Evolutionary conservation across 2,329 filamentous ascomycete genomes (phyloP).

Genomic region (Microsporum canis): DNA sequence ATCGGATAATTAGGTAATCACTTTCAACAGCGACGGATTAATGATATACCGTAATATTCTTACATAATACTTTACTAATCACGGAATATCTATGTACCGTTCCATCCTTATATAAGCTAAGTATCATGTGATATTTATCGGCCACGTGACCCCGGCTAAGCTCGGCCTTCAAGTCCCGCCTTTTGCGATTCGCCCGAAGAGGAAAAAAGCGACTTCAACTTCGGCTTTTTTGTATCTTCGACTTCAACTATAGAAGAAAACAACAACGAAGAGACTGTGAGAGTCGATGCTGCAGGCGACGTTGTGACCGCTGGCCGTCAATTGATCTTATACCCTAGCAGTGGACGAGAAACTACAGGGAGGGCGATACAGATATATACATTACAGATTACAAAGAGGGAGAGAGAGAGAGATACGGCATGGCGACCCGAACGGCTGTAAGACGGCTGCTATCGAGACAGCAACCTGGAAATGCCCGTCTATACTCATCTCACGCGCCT

Average conservation of each 20-base stretch:
- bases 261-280: not conserved
- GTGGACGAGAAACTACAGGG: not conserved
- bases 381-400: not conserved
- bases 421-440: not conserved
- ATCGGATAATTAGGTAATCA: not conserved
- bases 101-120: too few species aligned
- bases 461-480: constrained; percentile 14
- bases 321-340: not conserved
- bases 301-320: not conserved
- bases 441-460: not conserved
- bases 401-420: not conserved
- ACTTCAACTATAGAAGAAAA: not conserved
- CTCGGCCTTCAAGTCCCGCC: not conserved
- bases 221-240: not conserved
- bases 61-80: not conserved
- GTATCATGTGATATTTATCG: not conserved
- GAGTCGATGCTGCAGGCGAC: not conserved
- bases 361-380: not conserved
- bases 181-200: not conserved
- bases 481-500: constrained; percentile 39
- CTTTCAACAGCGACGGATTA: too few species aligned
- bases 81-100: too few species aligned
- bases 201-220: not conserved
- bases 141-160: not conserved
- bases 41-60: not conserved